Evolutionary conservation across 768 basidiomycete genomes (phyloP).

Genomic region (Amanita pallidorosea): DNA sequence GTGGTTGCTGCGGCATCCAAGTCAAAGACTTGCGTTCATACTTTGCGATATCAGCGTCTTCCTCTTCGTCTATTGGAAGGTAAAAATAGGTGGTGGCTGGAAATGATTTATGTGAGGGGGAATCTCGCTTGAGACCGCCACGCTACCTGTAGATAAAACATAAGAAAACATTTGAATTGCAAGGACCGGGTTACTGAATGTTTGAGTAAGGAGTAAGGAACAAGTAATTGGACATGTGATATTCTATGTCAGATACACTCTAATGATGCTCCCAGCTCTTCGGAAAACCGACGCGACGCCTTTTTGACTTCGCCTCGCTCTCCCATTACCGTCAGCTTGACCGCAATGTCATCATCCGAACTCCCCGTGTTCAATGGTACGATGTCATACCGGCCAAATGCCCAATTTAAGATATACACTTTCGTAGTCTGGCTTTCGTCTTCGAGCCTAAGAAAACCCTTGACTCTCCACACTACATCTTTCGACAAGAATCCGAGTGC

Average conservation of each 20-base stretch:
- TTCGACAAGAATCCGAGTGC: slow-evolving; percentile 49
- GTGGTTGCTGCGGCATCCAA: slow-evolving; percentile 33
- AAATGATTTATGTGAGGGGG: neutral
- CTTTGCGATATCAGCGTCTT: slow-evolving; percentile 34
- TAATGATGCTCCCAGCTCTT: slow-evolving; percentile 26
- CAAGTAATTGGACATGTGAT: slow-evolving; percentile 8
- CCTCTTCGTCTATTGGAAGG: slow-evolving; percentile 50
- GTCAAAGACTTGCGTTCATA: slow-evolving; percentile 37
- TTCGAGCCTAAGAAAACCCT: slow-evolving; percentile 67
- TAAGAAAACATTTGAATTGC: slow-evolving; percentile 30
- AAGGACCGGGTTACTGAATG: neutral
- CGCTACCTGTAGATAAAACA: slow-evolving; percentile 31
- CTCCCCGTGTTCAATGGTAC: slow-evolving; percentile 20
- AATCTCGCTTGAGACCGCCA: slow-evolving; percentile 1
- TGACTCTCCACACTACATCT: slow-evolving; percentile 72
- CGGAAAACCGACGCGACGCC: slow-evolving; percentile 44
- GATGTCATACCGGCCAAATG: slow-evolving; percentile 78
- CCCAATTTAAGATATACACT: slow-evolving; percentile 76
- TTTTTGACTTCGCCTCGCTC: slow-evolving; percentile 70
- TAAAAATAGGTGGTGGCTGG: slow-evolving; percentile 55
- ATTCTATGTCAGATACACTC: slow-evolving; percentile 37
- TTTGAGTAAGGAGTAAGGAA: neutral
- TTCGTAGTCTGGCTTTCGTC: slow-evolving; percentile 11
- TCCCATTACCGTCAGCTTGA: slow-evolving; percentile 86
- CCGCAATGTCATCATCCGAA: slow-evolving; percentile 18